Base-by-base conservation (phyloP, 1,284 basidiomycete genomes). In the Pascua sp. region DNA sequence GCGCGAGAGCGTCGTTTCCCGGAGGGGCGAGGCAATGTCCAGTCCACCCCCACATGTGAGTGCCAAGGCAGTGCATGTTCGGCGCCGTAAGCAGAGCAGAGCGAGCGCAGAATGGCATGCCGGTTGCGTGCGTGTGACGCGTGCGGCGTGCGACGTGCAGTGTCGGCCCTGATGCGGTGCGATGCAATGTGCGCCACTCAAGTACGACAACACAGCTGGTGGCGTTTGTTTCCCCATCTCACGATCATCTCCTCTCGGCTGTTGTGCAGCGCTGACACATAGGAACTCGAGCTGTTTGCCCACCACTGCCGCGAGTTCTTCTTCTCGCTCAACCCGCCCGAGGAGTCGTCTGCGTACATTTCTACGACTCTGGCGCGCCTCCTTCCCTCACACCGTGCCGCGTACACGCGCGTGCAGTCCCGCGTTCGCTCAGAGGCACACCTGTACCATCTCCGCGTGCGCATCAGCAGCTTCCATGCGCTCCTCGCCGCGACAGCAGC, bases 301-400 rank as follows among this genome's bases (percentile, higher is more conserved):
- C 69, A 71, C 52, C 72, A 71, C 54, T 76, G 73, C 49, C 62
- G 69, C 7, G 55, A 63, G 13, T 70, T 74, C 61, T 76, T 71
- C 52, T 71, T 71, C 51, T 64, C 67, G 5, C 43, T 59, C 2
- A 47, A 59, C 1, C 68, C 70, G 8, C 68, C 66, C 15, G 55
- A 59, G 12, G 67, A 64, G 12, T 69, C 70, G 0, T 59, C 67
- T 4, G 43, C 57, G 10, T 71, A 62, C 64, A 72, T 76, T 49
- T 70, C 70, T 4, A 51, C 64, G 4, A 69, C 70, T 4, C 63
- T 76, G 10, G 67, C 74, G 11, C 45, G 63, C 9, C 56, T 73
- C 0, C 68, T 71, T 0, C 68, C 70, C 0, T 62, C 69, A 1
- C 74, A 75, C 53, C 68, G 72, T 24, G 68, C 72, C 3, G 65